These are phyloP conservation scores for Stemphylium beticola DNA, from an alignment of 2,329 filamentous ascomycete species.

Conservation along the genomic window DNA sequence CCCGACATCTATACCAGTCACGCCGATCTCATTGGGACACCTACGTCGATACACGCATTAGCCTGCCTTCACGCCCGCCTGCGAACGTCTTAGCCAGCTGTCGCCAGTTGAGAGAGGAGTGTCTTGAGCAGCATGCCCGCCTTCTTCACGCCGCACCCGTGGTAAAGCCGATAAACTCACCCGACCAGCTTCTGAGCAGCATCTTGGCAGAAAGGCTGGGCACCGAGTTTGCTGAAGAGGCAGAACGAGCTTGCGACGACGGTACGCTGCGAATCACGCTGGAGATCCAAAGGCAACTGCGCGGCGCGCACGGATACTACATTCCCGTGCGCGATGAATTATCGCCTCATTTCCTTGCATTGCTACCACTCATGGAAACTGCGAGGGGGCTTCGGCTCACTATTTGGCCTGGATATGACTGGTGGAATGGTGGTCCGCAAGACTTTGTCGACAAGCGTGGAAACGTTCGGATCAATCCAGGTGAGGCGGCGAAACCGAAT, in stretches of 20 bases:
- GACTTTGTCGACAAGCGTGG: constrained; percentile 5
- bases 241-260: constrained; percentile 31
- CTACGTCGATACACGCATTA: constrained; percentile 39
- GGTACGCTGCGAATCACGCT: constrained; percentile 32
- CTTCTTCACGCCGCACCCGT: constrained; percentile 13
- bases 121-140: constrained; percentile 24
- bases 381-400: constrained; percentile 29
- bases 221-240: constrained; percentile 22
- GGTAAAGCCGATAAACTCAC: not conserved
- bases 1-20: constrained; percentile 15
- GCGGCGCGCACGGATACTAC: constrained; percentile 25
- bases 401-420: constrained; percentile 37
- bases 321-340: constrained; percentile 26
- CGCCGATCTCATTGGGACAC: constrained; percentile 8
- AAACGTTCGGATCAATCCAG: constrained; percentile 8
- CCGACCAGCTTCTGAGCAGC: constrained; percentile 10
- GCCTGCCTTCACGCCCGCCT: constrained; percentile 28
- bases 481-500: constrained; percentile 17
- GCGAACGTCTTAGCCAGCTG: constrained; percentile 32
- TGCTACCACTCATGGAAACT: constrained; percentile 28
- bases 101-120: constrained; percentile 36
- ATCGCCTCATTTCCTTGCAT: constrained; percentile 36
- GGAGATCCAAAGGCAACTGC: constrained; percentile 27
- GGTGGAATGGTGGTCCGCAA: constrained; percentile 28
- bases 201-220: constrained; percentile 19